Conservation (phyloP, 371 early-diverging fungal species). For the Thermomucor indicae-seudaticae region DNA sequence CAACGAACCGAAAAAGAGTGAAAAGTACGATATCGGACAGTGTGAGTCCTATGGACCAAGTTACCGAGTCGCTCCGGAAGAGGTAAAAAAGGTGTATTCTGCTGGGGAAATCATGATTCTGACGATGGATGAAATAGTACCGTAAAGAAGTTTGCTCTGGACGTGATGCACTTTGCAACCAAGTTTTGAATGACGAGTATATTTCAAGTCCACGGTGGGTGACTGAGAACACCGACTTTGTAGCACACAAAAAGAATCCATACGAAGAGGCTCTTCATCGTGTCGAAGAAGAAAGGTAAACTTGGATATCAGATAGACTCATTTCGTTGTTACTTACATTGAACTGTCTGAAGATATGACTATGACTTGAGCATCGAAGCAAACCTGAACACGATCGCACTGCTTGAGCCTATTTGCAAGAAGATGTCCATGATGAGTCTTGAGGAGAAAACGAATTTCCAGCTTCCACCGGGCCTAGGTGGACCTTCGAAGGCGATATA, state of each 20-base stretch:
- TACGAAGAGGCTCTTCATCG: constrained; percentile 96
- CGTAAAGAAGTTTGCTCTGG: constrained; percentile 71
- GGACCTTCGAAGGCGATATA: constrained; percentile 84
- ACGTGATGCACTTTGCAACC: constrained; percentile 86
- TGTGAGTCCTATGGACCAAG: constrained; percentile 56
- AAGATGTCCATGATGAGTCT: constrained; percentile 74
- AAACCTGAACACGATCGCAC: constrained; percentile 84
- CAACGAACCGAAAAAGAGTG: constrained; percentile 29
- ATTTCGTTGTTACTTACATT: neutral
- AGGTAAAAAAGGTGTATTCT: constrained; percentile 33
- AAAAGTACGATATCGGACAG: constrained; percentile 49
- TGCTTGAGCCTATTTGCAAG: constrained; percentile 84
- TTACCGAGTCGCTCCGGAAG: constrained; percentile 63
- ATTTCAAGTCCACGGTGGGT: constrained; percentile 95
- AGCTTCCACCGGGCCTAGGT: constrained; percentile 73
- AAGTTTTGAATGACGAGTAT: constrained; percentile 96
- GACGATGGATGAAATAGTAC: constrained; percentile 10
- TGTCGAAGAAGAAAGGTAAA: constrained; percentile 92
- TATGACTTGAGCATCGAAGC: constrained; percentile 97
- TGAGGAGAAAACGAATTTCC: constrained; percentile 75
- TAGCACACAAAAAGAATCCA: constrained; percentile 90
- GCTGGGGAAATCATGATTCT: neutral
- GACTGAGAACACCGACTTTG: constrained; percentile 93
- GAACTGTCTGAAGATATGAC: constrained; percentile 82
- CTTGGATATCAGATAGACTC: neutral